A percentile compares a stretch with the other conserved stretches of the same genome.
Conservation (phyloP, 257 asterid species). For the Solanum pinnatisectum region DNA sequence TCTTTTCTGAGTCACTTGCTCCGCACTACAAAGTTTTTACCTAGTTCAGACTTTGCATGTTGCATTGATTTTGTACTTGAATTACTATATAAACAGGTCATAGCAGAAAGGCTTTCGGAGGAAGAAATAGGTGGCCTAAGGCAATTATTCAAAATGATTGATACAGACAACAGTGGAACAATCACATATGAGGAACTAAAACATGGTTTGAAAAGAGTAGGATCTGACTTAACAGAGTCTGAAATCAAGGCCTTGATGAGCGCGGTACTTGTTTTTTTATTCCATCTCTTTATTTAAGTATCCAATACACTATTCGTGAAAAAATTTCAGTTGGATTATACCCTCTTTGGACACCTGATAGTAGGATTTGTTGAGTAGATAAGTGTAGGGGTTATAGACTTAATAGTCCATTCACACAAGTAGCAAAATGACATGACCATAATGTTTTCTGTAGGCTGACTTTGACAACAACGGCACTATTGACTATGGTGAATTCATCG, state of each 20-base stretch:
- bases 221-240: conserved; percentile 74
- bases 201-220: conserved; percentile 67
- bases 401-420: neutral
- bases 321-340: neutral
- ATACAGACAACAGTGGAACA: conserved; percentile 76
- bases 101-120: conserved; percentile 89
- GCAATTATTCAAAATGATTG: conserved; percentile 82
- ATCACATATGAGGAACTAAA: conserved; percentile 81
- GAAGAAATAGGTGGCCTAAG: conserved; percentile 90
- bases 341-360: neutral
- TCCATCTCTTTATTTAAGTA: neutral
- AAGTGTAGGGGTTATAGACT: neutral
- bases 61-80: neutral
- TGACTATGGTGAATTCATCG: conserved; percentile 91
- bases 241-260: conserved; percentile 76
- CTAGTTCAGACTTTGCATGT: neutral
- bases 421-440: neutral
- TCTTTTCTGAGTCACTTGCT: neutral
- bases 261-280: conserved; percentile 36
- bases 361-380: neutral
- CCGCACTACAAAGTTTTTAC: neutral
- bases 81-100: conserved; percentile 40
- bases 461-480: conserved; percentile 81
- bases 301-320: neutral
- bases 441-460: conserved; percentile 58